phyloP scores from a whole-genome alignment of 2,329 filamentous ascomycete species.

The Mollisiaceae sp. region DNA sequence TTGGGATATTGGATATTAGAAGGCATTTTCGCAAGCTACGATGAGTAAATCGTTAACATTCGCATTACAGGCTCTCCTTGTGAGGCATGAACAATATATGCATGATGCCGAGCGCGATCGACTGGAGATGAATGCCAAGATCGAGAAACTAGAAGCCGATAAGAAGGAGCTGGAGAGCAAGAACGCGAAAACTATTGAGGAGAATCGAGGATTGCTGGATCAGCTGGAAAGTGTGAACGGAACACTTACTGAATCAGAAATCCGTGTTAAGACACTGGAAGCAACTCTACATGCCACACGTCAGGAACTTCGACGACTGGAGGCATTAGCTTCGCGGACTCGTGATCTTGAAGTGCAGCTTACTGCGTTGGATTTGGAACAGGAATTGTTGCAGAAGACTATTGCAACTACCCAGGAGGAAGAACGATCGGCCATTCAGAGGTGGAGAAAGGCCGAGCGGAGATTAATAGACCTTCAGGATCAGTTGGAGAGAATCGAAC shows the following conservation, averaged over 20 bases:
- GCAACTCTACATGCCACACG: conserved; percentile 78
- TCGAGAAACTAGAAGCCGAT: conserved; percentile 75
- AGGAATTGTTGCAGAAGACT: conserved; percentile 71
- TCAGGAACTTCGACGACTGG: conserved; percentile 75
- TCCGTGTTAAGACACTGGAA: conserved; percentile 77
- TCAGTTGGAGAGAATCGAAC: conserved; percentile 87
- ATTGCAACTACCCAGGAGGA: conserved; percentile 73
- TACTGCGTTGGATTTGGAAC: conserved; percentile 78
- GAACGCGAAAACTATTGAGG: conserved; percentile 79
- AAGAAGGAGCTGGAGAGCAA: conserved; percentile 76
- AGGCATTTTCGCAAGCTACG: conserved; percentile 12
- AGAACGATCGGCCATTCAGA: conserved; percentile 76
- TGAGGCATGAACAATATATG: conserved; percentile 93
- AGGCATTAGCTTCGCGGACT: conserved; percentile 74
- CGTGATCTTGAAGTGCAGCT: conserved; percentile 82
- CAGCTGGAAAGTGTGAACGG: conserved; percentile 85
- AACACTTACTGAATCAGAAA: conserved; percentile 79
- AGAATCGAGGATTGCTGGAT: conserved; percentile 81
- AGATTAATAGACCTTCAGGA: conserved; percentile 80
- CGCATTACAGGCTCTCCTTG: conserved; percentile 81
- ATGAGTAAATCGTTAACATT: conserved; percentile 66
- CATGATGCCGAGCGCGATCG: conserved; percentile 89
- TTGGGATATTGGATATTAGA: conserved; percentile 2
- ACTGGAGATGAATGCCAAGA: conserved; percentile 70
- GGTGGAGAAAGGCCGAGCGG: conserved; percentile 86